phyloP scores from a whole-genome alignment of 2,329 filamentous ascomycete genomes.

The Fusarium sp. region DNA sequence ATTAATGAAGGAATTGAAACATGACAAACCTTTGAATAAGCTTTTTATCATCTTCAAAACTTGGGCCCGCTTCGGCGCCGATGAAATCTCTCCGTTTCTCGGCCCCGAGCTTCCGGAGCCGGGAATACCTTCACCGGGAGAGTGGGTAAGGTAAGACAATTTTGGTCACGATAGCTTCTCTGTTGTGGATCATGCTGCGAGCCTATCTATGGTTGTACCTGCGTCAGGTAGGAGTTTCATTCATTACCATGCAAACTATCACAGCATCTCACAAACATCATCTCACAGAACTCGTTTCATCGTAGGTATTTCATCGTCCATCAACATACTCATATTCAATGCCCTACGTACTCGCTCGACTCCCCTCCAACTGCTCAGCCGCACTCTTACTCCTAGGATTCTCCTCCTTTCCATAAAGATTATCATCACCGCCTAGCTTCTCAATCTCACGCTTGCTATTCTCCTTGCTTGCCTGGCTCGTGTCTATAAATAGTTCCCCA shows the following conservation, averaged over 20 bases:
- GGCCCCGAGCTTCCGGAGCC: constrained; percentile 33
- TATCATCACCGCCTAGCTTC: constrained; percentile 53
- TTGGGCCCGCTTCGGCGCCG: neutral
- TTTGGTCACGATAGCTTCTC: neutral
- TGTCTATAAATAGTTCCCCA: constrained; percentile 45
- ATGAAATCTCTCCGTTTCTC: constrained; percentile 11
- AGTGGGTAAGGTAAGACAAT: neutral
- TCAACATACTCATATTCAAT: neutral
- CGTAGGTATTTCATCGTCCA: neutral
- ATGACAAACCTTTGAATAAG: neutral
- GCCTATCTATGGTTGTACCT: neutral
- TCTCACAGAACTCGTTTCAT: too few relatives aligned
- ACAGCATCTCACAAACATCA: neutral
- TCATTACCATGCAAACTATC: neutral
- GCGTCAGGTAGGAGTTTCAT: neutral
- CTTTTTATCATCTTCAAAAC: neutral
- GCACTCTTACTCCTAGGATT: constrained; percentile 54
- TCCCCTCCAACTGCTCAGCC: constrained; percentile 51
- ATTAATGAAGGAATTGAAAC: neutral
- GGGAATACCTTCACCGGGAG: neutral
- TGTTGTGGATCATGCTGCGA: neutral
- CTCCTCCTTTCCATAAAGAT: constrained; percentile 53
- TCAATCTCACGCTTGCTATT: constrained; percentile 53
- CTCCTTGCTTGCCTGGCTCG: constrained; percentile 56
- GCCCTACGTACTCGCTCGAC: constrained; percentile 36